Base-by-base conservation (phyloP, 768 basidiomycete species). In the Tulasnella sp. region DNA sequence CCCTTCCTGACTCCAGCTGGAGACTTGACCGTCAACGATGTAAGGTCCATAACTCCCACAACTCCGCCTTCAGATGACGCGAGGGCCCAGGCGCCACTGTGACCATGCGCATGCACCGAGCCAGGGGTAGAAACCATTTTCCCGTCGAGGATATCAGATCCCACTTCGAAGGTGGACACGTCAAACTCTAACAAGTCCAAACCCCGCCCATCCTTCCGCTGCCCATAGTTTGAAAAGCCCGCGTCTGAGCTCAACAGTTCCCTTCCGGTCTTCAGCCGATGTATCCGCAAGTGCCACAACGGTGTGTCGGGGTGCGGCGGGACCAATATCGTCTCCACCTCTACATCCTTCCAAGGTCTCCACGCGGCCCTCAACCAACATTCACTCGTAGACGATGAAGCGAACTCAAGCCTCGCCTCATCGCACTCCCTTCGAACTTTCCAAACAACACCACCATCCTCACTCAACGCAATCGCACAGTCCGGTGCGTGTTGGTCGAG, bases 401-500 rank as follows among this genome's bases (percentile, higher is more conserved):
- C 58, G 41, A 45, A 59, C 8, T 67, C 68, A 17, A 71, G 65
- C 52, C 63, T 38, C 19, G 84, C 82, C 62, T 83, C 81, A 63
- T 76, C 74, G 1, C 84, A 84, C 50, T 77, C 77, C 51, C 85
- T 71, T 26, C 86, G 75, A 64, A 80, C 78, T 65, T 83, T 80
- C 85, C 85, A 89, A 10, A 78, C 78, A 70, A 87, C 86, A 17
- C 84, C 85, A 41, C 72, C 73, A 65, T 85, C 84, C 64, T 84
- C 85, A 66, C 80, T 81, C 32, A 89, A 71, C 11, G 85, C 85
- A 42, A 88, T 74, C 60, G 84, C 81, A 63, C 75, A 83, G 68
- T 89, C 86, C 0, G 79, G 84, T 4, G 80, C 84, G 4, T 82
- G 73, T 69, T 88, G 85, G 63, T 87, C 85, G 42, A 87, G 76